These are phyloP conservation scores for Candida corydali DNA, from an alignment of 805 yeast species.

Conservation along the genomic window DNA sequence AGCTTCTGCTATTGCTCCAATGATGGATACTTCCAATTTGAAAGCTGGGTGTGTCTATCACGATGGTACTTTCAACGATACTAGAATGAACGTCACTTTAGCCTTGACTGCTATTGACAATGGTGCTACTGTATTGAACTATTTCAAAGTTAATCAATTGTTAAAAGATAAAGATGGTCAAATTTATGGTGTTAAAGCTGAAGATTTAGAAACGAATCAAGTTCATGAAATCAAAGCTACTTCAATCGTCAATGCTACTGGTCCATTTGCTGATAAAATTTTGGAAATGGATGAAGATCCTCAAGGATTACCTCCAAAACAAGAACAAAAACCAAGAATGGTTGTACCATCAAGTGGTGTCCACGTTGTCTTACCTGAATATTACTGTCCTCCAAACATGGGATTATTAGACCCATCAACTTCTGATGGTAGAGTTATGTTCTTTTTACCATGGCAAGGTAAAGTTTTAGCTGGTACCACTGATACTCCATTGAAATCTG, in stretches of 20 bases:
- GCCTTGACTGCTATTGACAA: constrained; percentile 81
- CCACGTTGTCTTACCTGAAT: constrained; percentile 88
- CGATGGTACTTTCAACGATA: constrained; percentile 91
- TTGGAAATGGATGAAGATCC: constrained; percentile 82
- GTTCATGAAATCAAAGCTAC: constrained; percentile 61
- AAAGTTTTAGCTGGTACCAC: constrained; percentile 96
- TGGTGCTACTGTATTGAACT: constrained; percentile 89
- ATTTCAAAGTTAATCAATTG: constrained; percentile 74
- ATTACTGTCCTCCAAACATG: constrained; percentile 80
- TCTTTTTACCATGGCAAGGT: constrained; percentile 97
- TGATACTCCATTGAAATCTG: constrained; percentile 73
- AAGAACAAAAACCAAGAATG: constrained; percentile 58
- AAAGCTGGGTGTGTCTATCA: constrained; percentile 92
- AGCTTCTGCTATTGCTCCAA: constrained; percentile 76
- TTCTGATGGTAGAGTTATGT: constrained; percentile 93
- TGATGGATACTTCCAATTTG: constrained; percentile 71
- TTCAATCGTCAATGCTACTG: constrained; percentile 86
- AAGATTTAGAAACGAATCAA: constrained; percentile 66
- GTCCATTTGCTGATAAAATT: constrained; percentile 83
- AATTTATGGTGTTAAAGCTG: constrained; percentile 71
- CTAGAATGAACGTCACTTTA: constrained; percentile 82
- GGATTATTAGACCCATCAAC: constrained; percentile 92
- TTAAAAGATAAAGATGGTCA: constrained; percentile 58
- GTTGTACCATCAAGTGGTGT: constrained; percentile 95
- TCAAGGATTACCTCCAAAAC: constrained; percentile 57